These are phyloP conservation scores for Cucurbita maxima DNA, from an alignment of 306 rosid genomes.

Conservation along the genomic window DNA sequence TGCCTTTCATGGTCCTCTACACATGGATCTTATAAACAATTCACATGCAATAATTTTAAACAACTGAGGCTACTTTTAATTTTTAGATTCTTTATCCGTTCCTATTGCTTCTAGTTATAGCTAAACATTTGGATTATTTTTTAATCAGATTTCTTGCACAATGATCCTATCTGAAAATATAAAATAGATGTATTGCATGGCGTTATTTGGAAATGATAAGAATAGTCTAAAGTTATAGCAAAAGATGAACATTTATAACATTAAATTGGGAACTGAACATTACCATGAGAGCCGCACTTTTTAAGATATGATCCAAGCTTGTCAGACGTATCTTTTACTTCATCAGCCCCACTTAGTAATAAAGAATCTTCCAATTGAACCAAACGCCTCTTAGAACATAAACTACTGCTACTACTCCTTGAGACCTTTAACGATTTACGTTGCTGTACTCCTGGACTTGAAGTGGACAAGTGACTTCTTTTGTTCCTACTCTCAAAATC, in stretches of 20 bases:
- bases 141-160: neutral
- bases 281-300: conserved; percentile 53
- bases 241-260: neutral
- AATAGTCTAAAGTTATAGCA: neutral
- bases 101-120: neutral
- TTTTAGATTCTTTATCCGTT: neutral
- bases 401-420: conserved; percentile 23
- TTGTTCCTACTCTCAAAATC: conserved; percentile 18
- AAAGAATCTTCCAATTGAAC: conserved; percentile 34
- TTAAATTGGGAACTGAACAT: neutral
- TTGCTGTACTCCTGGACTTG: conserved; percentile 19
- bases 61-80: neutral
- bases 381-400: conserved; percentile 46
- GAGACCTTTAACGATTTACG: conserved; percentile 40
- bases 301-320: conserved; percentile 34
- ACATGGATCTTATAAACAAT: neutral
- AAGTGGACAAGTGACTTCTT: conserved; percentile 25
- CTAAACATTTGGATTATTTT: neutral
- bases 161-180: neutral
- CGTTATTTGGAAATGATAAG: neutral
- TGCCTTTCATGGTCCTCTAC: neutral
- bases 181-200: neutral
- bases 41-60: neutral
- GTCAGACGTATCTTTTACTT: conserved; percentile 34
- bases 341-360: conserved; percentile 26